These are phyloP conservation scores for Rhodotorula sp. DNA, from an alignment of 1,284 basidiomycete species.

Conservation along the genomic window DNA sequence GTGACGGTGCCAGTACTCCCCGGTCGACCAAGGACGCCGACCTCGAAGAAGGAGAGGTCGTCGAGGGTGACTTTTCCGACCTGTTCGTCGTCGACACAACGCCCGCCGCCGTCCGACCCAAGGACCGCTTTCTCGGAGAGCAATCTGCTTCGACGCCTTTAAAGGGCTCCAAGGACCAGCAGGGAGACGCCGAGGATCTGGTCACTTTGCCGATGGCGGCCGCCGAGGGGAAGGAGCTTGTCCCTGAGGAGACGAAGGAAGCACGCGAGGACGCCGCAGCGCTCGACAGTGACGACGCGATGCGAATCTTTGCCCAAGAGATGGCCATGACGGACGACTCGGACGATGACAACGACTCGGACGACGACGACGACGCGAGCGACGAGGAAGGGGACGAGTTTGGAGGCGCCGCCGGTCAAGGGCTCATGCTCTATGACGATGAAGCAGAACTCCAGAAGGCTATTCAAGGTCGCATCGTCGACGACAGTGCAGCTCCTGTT, in stretches of 20 bases:
- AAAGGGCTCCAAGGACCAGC: neutral
- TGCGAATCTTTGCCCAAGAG: constrained; percentile 21
- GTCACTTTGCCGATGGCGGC: neutral
- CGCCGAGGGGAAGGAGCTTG: neutral
- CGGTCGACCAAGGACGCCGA: neutral
- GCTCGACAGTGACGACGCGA: constrained; percentile 14
- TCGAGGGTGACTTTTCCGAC: constrained; percentile 34
- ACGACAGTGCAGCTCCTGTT: constrained; percentile 36
- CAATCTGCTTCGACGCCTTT: neutral
- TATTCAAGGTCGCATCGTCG: constrained; percentile 36
- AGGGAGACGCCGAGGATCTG: neutral
- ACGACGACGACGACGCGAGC: neutral
- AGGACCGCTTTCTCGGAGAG: constrained; percentile 10
- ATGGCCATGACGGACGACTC: constrained; percentile 13
- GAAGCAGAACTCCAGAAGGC: constrained; percentile 31
- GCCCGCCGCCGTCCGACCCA: constrained; percentile 21
- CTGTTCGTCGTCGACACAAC: constrained; percentile 38
- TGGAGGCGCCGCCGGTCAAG: neutral
- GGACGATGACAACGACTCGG: neutral
- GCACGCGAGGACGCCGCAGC: neutral
- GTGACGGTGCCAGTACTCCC: neutral
- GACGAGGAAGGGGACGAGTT: constrained; percentile 17
- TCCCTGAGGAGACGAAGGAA: neutral
- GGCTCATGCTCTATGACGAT: constrained; percentile 26
- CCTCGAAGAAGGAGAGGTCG: constrained; percentile 33